A percentile compares a stretch with the other conserved stretches of the same genome.
phyloP scores from a whole-genome alignment of 768 basidiomycete genomes.

The Boletus sensibilis region DNA sequence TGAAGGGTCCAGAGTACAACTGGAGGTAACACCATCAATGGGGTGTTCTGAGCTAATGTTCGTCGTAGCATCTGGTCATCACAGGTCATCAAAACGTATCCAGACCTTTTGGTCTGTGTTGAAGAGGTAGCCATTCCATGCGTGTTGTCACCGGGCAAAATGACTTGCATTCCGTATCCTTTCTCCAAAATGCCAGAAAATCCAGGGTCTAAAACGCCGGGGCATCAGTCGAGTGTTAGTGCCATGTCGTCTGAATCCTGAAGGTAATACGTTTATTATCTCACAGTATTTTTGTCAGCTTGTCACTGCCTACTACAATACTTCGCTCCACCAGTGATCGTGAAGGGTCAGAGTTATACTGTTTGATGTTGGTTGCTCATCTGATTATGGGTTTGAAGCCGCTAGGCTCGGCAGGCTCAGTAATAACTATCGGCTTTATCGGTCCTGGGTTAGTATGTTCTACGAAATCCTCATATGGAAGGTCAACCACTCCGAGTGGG shows the following conservation, averaged over 20 bases:
- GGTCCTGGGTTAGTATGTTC: no score
- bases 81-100: neutral
- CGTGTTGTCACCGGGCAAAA: slow-evolving; percentile 29
- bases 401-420: neutral
- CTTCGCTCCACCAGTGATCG: neutral
- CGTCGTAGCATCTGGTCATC: no score
- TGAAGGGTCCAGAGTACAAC: neutral
- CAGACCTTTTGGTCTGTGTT: neutral
- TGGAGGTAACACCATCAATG: neutral
- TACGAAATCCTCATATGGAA: neutral
- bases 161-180: slow-evolving; percentile 51
- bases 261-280: neutral
- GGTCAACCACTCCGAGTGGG: no score
- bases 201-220: slow-evolving; percentile 38
- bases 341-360: neutral
- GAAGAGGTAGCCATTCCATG: neutral
- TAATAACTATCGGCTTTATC: neutral
- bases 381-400: neutral
- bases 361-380: neutral
- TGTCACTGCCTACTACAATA: neutral
- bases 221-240: slow-evolving; percentile 34
- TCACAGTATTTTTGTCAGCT: neutral
- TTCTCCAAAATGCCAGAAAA: slow-evolving; percentile 47
- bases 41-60: neutral
- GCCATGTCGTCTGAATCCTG: neutral